Evolutionary conservation across 495 filamentous ascomycete genomes (phyloP).

Genomic region (Cairneyella variabilis): DNA sequence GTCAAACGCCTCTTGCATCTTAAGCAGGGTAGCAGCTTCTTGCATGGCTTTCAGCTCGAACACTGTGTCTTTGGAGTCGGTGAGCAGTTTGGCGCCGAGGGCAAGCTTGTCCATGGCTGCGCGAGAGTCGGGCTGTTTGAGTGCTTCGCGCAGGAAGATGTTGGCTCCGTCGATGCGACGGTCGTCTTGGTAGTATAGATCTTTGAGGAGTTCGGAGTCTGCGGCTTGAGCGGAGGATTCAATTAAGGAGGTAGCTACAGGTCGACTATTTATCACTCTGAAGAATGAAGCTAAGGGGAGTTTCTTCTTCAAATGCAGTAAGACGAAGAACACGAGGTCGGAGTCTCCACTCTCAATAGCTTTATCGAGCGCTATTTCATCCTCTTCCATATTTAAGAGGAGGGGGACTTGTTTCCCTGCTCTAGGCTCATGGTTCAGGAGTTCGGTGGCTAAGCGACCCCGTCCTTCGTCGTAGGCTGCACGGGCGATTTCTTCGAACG

Average conservation of each 20-base stretch:
- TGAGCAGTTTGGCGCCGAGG: constrained; percentile 72
- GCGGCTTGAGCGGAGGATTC: constrained; percentile 74
- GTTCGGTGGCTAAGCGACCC: constrained; percentile 76
- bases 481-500: constrained; percentile 88
- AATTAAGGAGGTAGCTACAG: constrained; percentile 83
- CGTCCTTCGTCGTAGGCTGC: constrained; percentile 96
- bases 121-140: constrained; percentile 58
- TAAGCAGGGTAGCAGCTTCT: constrained; percentile 74
- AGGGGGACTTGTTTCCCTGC: constrained; percentile 94
- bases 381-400: constrained; percentile 93
- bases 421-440: constrained; percentile 89
- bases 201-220: constrained; percentile 83
- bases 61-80: constrained; percentile 75
- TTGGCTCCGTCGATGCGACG: constrained; percentile 84
- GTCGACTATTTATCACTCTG: constrained; percentile 81
- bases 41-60: constrained; percentile 72
- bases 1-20: constrained; percentile 79
- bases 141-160: constrained; percentile 77
- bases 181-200: constrained; percentile 97
- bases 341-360: constrained; percentile 94
- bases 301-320: constrained; percentile 86
- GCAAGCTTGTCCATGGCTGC: constrained; percentile 76
- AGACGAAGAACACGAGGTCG: constrained; percentile 84
- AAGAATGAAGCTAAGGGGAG: constrained; percentile 89
- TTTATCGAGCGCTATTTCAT: constrained; percentile 92